Evolutionary conservation across 257 asterid genomes (phyloP).

Genomic region (Linaria vulgaris): DNA sequence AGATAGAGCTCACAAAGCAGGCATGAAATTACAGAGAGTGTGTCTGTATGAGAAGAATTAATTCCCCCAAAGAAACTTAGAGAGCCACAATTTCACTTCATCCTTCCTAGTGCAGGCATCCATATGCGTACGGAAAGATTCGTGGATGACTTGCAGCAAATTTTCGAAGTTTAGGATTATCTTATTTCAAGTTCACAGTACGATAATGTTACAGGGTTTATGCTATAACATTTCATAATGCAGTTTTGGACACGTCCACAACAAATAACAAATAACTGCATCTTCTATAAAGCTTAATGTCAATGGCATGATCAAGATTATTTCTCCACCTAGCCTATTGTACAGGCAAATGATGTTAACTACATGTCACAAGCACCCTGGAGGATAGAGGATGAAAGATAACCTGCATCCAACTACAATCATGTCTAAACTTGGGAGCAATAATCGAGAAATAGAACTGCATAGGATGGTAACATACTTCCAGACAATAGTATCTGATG

Average conservation of each 20-base stretch:
- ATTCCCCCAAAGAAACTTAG: no score
- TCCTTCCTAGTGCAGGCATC: no score
- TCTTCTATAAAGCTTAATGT: neutral
- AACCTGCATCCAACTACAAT: neutral
- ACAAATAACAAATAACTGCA: no score
- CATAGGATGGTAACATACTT: neutral
- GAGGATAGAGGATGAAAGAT: neutral
- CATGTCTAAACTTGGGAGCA: conserved; percentile 2
- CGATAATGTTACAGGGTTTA: no score
- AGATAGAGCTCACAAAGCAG: neutral
- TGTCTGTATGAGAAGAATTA: no score
- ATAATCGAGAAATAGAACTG: neutral
- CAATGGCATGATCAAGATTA: neutral
- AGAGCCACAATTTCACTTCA: neutral
- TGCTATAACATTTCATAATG: no score
- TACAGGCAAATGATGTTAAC: neutral
- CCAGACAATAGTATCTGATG: neutral
- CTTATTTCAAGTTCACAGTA: no score
- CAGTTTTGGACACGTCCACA: no score
- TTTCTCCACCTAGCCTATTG: neutral
- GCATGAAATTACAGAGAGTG: neutral
- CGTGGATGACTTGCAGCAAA: no score
- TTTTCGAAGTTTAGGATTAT: no score
- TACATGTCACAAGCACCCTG: neutral
- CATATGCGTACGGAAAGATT: no score